These are phyloP conservation scores for Isoetes engelmannii DNA, from an alignment of 83 land plant genomes.

Conservation along the genomic window DNA sequence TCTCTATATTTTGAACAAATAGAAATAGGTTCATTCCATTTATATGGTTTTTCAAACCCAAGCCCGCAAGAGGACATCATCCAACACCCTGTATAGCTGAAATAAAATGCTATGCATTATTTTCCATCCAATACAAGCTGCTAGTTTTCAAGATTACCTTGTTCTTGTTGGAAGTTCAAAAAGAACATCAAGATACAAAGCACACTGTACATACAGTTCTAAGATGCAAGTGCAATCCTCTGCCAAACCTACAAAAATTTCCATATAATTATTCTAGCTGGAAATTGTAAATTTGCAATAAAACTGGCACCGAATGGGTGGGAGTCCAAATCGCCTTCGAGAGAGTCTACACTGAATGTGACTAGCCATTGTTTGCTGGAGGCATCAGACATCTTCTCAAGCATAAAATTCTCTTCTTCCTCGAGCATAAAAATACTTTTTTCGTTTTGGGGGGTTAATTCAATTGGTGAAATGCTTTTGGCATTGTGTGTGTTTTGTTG, in stretches of 20 bases:
- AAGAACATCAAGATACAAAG: constrained; percentile 72
- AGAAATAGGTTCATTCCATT: constrained; percentile 77
- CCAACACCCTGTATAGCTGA: neutral
- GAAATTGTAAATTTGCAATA: constrained; percentile 3
- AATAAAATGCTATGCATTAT: neutral
- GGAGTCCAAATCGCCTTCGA: constrained; percentile 51
- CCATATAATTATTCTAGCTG: neutral
- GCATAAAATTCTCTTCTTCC: no score
- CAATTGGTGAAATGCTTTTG: no score
- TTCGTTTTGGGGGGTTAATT: no score
- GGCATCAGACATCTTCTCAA: no score
- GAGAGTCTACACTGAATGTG: constrained; percentile 59
- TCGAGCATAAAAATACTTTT: no score
- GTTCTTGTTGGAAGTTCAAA: constrained; percentile 86
- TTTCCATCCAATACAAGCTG: neutral
- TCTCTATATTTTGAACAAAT: constrained; percentile 89
- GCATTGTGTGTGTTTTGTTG: no score
- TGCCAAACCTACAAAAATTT: neutral
- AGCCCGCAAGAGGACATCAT: constrained; percentile 33
- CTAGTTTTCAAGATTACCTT: constrained; percentile 34
- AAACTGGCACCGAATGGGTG: constrained; percentile 11
- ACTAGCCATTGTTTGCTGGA: no score
- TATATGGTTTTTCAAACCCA: constrained; percentile 60
- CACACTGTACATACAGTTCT: constrained; percentile 82
- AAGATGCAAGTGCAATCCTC: constrained; percentile 33